Conservation (phyloP, 768 basidiomycete species). For the Leucosporidium scottii region DNA sequence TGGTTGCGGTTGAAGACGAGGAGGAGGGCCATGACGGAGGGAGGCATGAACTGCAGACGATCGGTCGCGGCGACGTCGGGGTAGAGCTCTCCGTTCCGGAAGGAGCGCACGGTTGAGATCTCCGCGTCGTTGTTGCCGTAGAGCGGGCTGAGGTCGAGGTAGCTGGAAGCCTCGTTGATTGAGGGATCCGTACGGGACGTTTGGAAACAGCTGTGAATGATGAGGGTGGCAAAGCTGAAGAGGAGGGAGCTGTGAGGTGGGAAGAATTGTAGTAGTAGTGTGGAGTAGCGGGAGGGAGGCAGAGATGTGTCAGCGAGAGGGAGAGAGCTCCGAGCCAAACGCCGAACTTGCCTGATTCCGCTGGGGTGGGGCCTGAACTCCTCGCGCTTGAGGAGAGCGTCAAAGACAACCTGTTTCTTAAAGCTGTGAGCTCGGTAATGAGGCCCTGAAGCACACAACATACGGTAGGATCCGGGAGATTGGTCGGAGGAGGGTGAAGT, state of each 20-base stretch:
- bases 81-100: slow-evolving; percentile 56
- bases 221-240: slow-evolving; percentile 7
- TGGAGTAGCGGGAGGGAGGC: no score
- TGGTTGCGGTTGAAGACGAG: slow-evolving; percentile 55
- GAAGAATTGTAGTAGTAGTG: no score
- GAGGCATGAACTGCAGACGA: slow-evolving; percentile 55
- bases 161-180: slow-evolving; percentile 62
- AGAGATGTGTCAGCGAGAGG: no score
- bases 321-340: slow-evolving; percentile 38
- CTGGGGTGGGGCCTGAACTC: slow-evolving; percentile 52
- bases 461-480: slow-evolving; percentile 21
- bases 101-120: slow-evolving; percentile 51
- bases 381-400: slow-evolving; percentile 65
- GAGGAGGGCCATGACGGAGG: slow-evolving; percentile 59
- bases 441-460: no score
- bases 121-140: slow-evolving; percentile 55
- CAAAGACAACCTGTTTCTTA: slow-evolving; percentile 59
- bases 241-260: slow-evolving; percentile 5
- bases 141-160: slow-evolving; percentile 66
- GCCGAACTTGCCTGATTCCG: slow-evolving; percentile 67
- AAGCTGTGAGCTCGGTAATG: no score
- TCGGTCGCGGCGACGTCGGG: slow-evolving; percentile 53
- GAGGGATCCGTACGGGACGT: slow-evolving; percentile 53
- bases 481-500: background rate
- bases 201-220: slow-evolving; percentile 53